Percentiles rank a stretch among this genome's conserved stretches.
Evolutionary conservation across 768 basidiomycete genomes (phyloP).

Genomic region (Rhizopogon vinicolor): DNA sequence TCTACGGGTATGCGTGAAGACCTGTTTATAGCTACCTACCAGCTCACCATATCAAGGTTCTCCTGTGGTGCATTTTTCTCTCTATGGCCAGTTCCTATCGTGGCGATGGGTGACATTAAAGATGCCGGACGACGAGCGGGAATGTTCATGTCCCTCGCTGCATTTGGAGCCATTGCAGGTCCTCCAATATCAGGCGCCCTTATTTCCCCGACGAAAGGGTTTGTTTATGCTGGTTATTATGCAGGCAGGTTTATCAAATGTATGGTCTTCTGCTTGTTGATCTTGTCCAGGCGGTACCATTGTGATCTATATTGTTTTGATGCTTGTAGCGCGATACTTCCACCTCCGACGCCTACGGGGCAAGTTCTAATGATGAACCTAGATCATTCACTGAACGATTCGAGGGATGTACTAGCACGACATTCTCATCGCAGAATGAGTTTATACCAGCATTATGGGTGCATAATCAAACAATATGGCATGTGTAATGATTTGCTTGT

Average conservation of each 20-base stretch:
- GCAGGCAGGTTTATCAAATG: slow-evolving; percentile 27
- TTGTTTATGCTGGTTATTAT: slow-evolving; percentile 30
- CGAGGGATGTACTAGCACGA: background rate
- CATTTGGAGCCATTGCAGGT: slow-evolving; percentile 61
- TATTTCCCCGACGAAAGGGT: slow-evolving; percentile 46
- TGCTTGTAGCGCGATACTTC: slow-evolving; percentile 36
- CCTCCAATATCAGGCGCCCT: slow-evolving; percentile 77
- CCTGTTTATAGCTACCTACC: background rate
- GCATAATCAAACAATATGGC: too few relatives aligned
- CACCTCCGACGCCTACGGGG: slow-evolving; percentile 36
- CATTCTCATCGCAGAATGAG: background rate
- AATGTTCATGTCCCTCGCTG: slow-evolving; percentile 55
- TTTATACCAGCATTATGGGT: too few relatives aligned
- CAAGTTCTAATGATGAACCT: slow-evolving; percentile 14
- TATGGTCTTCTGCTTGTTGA: background rate
- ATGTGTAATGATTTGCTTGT: too few relatives aligned
- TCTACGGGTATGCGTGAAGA: slow-evolving; percentile 53
- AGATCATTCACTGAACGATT: too few relatives aligned
- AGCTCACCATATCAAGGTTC: slow-evolving; percentile 33
- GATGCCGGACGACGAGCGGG: slow-evolving; percentile 66
- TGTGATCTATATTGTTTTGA: slow-evolving; percentile 35
- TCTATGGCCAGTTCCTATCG: slow-evolving; percentile 50
- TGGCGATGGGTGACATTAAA: slow-evolving; percentile 52
- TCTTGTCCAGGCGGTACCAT: slow-evolving; percentile 30
- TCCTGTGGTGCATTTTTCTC: slow-evolving; percentile 60